phyloP scores from a whole-genome alignment of 2,329 filamentous ascomycete species.

The Phyllosticta citriasiana region DNA sequence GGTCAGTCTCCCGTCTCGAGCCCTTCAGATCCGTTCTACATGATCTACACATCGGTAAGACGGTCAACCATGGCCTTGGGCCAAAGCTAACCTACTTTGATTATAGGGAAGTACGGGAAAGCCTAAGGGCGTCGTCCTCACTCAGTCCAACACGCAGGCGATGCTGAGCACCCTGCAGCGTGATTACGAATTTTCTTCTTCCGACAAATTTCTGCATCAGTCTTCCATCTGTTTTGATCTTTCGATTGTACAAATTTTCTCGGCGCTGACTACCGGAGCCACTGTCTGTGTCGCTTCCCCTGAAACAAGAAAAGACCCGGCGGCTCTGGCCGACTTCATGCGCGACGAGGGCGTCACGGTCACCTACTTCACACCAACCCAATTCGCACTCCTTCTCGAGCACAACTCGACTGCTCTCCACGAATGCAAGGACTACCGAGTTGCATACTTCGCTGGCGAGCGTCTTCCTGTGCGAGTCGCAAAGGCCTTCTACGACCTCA shows the following conservation, averaged over 20 bases:
- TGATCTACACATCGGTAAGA: constrained; percentile 5
- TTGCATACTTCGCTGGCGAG: neutral
- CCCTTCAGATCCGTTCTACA: constrained; percentile 3
- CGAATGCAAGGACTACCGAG: neutral
- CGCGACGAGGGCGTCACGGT: constrained; percentile 25
- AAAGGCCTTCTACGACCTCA: constrained; percentile 1
- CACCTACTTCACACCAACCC: constrained; percentile 16
- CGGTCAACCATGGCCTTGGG: neutral
- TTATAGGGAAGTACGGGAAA: constrained; percentile 5
- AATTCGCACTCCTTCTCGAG: constrained; percentile 2
- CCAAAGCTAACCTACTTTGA: neutral
- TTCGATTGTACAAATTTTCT: constrained; percentile 33
- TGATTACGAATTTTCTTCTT: constrained; percentile 1
- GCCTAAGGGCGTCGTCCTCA: constrained; percentile 5
- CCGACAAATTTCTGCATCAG: neutral
- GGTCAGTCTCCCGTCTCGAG: neutral
- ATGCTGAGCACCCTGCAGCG: neutral
- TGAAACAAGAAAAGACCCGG: constrained; percentile 24
- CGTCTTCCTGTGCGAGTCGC: neutral
- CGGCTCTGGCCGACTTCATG: constrained; percentile 28
- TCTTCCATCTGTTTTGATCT: constrained; percentile 27
- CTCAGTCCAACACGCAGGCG: constrained; percentile 15
- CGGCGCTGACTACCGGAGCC: constrained; percentile 33
- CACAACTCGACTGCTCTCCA: neutral
- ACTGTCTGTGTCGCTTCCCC: constrained; percentile 26